phyloP scores from a whole-genome alignment of 2,329 filamentous ascomycete species.

The Penicillium sp. region DNA sequence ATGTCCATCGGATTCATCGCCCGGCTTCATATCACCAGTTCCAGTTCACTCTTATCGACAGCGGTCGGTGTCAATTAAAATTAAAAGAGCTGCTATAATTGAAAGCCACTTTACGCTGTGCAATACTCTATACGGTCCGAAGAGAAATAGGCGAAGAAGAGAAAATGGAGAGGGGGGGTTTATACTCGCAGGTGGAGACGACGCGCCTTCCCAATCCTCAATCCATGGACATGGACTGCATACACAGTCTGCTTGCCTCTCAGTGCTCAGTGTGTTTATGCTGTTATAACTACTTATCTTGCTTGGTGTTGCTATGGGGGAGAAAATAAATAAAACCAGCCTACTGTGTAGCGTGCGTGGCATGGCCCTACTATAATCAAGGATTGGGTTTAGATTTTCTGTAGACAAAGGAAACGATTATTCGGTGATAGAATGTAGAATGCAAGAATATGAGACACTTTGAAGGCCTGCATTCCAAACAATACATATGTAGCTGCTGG shows the following conservation, averaged over 20 bases:
- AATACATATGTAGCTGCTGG: too few species aligned
- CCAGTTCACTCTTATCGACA: too few species aligned
- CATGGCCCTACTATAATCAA: not conserved
- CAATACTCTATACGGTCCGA: too few species aligned
- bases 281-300: not conserved
- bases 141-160: not conserved
- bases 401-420: not conserved
- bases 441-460: not conserved
- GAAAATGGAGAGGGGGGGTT: not conserved
- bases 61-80: too few species aligned
- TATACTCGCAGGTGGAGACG: not conserved
- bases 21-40: too few species aligned
- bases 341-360: not conserved
- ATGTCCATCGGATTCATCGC: too few species aligned
- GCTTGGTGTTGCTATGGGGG: not conserved
- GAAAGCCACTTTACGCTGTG: too few species aligned
- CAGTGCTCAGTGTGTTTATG: not conserved
- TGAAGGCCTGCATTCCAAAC: not conserved
- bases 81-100: too few species aligned
- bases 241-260: not conserved
- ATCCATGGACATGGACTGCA: not conserved
- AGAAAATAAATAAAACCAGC: too few species aligned
- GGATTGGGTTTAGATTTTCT: not conserved
- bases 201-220: not conserved
- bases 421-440: too few species aligned